phyloP scores from a whole-genome alignment of 495 filamentous ascomycete genomes.

The Thozetella sp. region DNA sequence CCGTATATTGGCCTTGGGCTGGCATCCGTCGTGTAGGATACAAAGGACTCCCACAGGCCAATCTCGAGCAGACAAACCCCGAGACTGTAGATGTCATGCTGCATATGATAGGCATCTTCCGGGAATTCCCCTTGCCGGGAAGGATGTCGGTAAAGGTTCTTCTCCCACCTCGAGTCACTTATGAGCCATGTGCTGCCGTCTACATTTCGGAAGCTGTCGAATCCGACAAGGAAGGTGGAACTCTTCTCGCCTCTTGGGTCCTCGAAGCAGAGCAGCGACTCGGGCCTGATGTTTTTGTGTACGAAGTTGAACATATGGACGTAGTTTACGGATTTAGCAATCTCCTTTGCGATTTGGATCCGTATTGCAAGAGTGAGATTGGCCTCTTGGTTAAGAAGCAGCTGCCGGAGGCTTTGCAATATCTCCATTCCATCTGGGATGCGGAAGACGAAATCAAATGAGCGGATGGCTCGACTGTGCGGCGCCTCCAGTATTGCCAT shows the following conservation, averaged over 20 bases:
- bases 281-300: slow-evolving; percentile 61
- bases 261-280: slow-evolving; percentile 47
- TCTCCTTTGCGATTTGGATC: slow-evolving; percentile 39
- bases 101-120: slow-evolving; percentile 50
- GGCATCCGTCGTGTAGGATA: slow-evolving; percentile 18
- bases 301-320: slow-evolving; percentile 54
- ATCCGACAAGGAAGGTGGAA: slow-evolving; percentile 47
- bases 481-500: slow-evolving; percentile 11
- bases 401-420: background rate
- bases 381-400: background rate
- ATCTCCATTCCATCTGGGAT: slow-evolving; percentile 3
- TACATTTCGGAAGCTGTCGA: slow-evolving; percentile 46
- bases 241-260: background rate
- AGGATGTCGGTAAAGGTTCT: slow-evolving; percentile 61
- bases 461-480: background rate
- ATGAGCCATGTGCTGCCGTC: slow-evolving; percentile 33
- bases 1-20: background rate
- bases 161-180: slow-evolving; percentile 46
- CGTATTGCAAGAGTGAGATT: slow-evolving; percentile 8
- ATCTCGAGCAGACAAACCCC: slow-evolving; percentile 55
- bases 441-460: slow-evolving; percentile 22
- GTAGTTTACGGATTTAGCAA: slow-evolving; percentile 48
- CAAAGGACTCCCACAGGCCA: slow-evolving; percentile 57
- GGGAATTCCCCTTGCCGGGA: slow-evolving; percentile 43
- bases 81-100: slow-evolving; percentile 62